Evolutionary conservation across 1,284 basidiomycete species (phyloP).

Genomic region (Microbotryum saponariae): DNA sequence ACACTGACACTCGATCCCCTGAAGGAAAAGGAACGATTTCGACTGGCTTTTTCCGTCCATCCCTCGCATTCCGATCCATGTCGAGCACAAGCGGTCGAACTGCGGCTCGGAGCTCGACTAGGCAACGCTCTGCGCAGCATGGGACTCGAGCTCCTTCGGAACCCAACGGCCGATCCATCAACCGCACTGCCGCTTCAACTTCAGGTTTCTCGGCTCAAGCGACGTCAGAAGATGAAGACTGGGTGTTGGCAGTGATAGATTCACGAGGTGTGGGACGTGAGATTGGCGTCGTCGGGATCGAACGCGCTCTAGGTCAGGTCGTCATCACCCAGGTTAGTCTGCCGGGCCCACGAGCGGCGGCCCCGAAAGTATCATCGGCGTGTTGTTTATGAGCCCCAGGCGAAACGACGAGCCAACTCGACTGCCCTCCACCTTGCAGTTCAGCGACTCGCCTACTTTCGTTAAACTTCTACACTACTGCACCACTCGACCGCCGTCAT

Average conservation of each 20-base stretch:
- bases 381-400: neutral
- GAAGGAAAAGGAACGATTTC: too few relatives aligned
- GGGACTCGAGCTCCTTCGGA: too few relatives aligned
- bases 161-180: too few relatives aligned
- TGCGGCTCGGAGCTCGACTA: too few relatives aligned
- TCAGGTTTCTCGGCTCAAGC: too few relatives aligned
- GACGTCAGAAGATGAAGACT: constrained; percentile 1
- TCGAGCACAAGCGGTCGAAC: too few relatives aligned
- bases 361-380: neutral
- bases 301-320: constrained; percentile 24
- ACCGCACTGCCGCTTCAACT: too few relatives aligned
- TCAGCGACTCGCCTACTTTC: constrained; percentile 50
- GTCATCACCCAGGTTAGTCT: constrained; percentile 31
- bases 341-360: neutral
- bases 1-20: too few relatives aligned
- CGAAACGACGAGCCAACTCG: too few relatives aligned
- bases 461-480: constrained; percentile 81
- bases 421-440: constrained; percentile 1
- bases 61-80: too few relatives aligned
- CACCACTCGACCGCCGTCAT: constrained; percentile 60
- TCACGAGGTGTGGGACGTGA: constrained; percentile 28
- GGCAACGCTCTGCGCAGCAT: too few relatives aligned
- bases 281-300: constrained; percentile 32
- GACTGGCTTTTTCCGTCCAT: too few relatives aligned
- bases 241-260: constrained; percentile 30